Evolutionary conservation across 192 early-diverging fungal genomes (phyloP).

Genomic region (Backusella liffmaniae): DNA sequence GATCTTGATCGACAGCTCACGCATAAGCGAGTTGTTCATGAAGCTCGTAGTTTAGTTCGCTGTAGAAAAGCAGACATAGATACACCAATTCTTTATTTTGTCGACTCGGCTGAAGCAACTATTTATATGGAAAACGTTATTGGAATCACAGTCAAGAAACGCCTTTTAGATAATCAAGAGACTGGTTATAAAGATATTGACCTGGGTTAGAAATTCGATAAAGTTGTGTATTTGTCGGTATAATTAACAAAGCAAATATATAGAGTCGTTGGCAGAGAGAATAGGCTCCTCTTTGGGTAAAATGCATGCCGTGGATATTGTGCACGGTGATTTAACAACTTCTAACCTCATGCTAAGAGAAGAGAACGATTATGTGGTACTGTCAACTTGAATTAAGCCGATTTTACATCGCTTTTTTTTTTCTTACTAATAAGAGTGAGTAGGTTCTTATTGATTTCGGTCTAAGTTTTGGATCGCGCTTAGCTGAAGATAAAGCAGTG

Average conservation of each 20-base stretch:
- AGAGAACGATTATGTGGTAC: conserved; percentile 49
- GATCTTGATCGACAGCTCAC: conserved; percentile 86
- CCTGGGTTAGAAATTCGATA: conserved; percentile 7
- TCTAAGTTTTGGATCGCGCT: conserved; percentile 77
- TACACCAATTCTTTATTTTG: conserved; percentile 78
- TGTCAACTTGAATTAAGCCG: not conserved
- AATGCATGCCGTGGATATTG: conserved; percentile 83
- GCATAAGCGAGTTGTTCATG: conserved; percentile 70
- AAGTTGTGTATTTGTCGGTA: not conserved
- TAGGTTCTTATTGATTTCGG: conserved; percentile 95
- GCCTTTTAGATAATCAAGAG: conserved; percentile 43
- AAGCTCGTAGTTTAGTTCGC: conserved; percentile 79
- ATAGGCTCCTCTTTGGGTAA: conserved; percentile 68
- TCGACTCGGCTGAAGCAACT: conserved; percentile 65
- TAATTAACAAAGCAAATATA: not conserved
- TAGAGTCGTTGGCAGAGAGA: conserved; percentile 42
- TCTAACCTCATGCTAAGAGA: conserved; percentile 85
- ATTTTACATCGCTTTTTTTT: not conserved
- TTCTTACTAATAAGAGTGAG: not conserved
- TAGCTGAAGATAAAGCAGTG: conserved; percentile 95
- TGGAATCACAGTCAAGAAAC: conserved; percentile 77
- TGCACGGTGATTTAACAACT: conserved; percentile 97
- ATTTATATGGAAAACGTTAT: conserved; percentile 93
- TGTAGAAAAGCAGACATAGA: conserved; percentile 73
- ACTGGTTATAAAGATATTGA: conserved; percentile 8